Evolutionary conservation across 495 filamentous ascomycete species (phyloP).

Genomic region (Pseudevernia furfuracea): DNA sequence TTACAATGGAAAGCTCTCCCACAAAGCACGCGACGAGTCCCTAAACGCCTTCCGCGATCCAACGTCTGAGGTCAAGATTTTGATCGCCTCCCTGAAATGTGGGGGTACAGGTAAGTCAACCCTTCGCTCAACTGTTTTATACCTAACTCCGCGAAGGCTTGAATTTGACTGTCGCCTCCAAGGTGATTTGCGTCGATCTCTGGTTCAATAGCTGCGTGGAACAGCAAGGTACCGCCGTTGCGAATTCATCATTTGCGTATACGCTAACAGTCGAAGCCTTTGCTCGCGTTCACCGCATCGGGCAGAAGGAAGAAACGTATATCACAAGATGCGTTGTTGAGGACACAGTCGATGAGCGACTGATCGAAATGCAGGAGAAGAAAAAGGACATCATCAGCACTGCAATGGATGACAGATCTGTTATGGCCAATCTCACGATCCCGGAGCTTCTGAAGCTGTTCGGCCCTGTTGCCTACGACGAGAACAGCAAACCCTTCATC

Average conservation of each 20-base stretch:
- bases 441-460: constrained; percentile 23
- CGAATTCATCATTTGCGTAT: neutral
- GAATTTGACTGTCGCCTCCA: constrained; percentile 48
- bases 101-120: constrained; percentile 32
- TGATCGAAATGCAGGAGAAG: constrained; percentile 36
- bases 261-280: constrained; percentile 43
- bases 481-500: constrained; percentile 16
- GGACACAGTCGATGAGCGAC: constrained; percentile 44
- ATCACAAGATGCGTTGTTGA: constrained; percentile 45
- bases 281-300: constrained; percentile 55
- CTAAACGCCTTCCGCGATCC: neutral
- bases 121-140: neutral
- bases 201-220: constrained; percentile 53
- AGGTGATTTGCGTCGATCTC: constrained; percentile 50
- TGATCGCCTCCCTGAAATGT: constrained; percentile 41
- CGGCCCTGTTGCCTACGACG: constrained; percentile 12
- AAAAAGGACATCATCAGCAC: constrained; percentile 31
- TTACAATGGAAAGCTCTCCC: constrained; percentile 33
- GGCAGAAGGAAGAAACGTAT: constrained; percentile 48
- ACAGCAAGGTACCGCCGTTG: constrained; percentile 36
- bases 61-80: constrained; percentile 22
- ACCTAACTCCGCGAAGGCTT: constrained; percentile 29
- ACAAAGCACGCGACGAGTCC: constrained; percentile 25
- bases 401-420: constrained; percentile 21
- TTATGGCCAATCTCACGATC: constrained; percentile 12